phyloP scores from a whole-genome alignment of 768 basidiomycete genomes.

The Mycena galericulata region DNA sequence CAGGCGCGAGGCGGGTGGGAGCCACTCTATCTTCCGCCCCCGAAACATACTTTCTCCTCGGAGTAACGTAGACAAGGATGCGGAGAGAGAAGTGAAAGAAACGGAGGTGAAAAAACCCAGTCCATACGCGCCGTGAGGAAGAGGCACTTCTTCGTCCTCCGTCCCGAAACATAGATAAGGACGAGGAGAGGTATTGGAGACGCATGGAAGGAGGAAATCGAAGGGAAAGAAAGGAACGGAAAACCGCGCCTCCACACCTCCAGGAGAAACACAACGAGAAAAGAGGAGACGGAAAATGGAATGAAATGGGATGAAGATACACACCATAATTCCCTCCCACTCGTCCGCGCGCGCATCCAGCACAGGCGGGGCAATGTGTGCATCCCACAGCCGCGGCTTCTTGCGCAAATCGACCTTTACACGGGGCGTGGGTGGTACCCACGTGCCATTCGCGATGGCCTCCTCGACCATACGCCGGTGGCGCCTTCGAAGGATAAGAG shows the following conservation, averaged over 20 bases:
- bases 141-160: too few relatives aligned
- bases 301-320: background rate
- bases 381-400: slow-evolving; percentile 64
- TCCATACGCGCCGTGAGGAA: too few relatives aligned
- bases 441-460: slow-evolving; percentile 74
- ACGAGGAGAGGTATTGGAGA: too few relatives aligned
- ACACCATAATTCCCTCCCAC: slow-evolving; percentile 28
- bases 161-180: too few relatives aligned
- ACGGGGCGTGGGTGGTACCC: slow-evolving; percentile 57
- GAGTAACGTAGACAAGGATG: too few relatives aligned
- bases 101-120: too few relatives aligned
- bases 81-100: too few relatives aligned
- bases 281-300: background rate
- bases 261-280: background rate
- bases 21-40: too few relatives aligned
- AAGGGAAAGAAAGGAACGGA: background rate
- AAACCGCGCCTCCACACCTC: too few relatives aligned
- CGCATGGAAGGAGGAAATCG: too few relatives aligned
- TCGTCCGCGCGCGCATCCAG: slow-evolving; percentile 14
- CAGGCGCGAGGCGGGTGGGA: background rate
- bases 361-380: slow-evolving; percentile 45
- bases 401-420: slow-evolving; percentile 54
- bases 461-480: slow-evolving; percentile 70
- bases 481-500: slow-evolving; percentile 71
- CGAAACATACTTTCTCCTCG: too few relatives aligned